Base-by-base conservation (phyloP, 768 basidiomycete species). In the Xerocomus brunneocitrinus region DNA sequence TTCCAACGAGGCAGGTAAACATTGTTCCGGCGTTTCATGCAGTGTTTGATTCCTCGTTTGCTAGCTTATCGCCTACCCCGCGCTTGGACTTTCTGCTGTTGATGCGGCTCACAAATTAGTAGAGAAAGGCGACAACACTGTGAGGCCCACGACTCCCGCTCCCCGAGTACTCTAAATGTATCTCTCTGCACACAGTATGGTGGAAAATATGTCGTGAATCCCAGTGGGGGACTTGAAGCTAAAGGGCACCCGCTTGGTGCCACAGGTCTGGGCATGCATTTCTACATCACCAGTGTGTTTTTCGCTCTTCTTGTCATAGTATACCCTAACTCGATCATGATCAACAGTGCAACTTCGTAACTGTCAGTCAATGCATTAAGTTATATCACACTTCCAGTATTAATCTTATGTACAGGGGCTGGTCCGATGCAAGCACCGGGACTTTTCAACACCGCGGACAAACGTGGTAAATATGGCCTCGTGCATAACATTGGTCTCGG, bases 241-340 rank as follows among this genome's bases (percentile, higher is more conserved):
- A 93, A 91, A 64, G 91, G 91, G 3, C 89, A 92, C 63, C 90
- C 91, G 3, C 77, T 91, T 19, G 89, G 89, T 36, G 88, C 89
- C 1, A 90, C 87, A 16, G 89, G 89, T 2, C 71, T 91, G 13
- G 89, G 85, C 27, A 91, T 91, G 89, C 89, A 91, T 65, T 90
- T 90, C 69, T 91, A 89, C 62, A 87, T 91, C 56, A 80, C 84
- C 61, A 89, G 87, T 87, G 62, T 40, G 84, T 68, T 16, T 30
- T 47, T 28, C 10, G 3, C 4, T 14, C 47, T 42, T 22, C 19
- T 42, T 7, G 13, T 24, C 28, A 25, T 28, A 46, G 16, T 24
- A 3, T 50, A 34, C 22, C 25, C 54, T 42, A 25, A 58, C 45
- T 44, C 12, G 44, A 32, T 32, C 43, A 10, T 47, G 48, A 49